These are phyloP conservation scores for Phoenix roebelenii DNA, from an alignment of 176 grass and related monocot genomes.

Conservation along the genomic window DNA sequence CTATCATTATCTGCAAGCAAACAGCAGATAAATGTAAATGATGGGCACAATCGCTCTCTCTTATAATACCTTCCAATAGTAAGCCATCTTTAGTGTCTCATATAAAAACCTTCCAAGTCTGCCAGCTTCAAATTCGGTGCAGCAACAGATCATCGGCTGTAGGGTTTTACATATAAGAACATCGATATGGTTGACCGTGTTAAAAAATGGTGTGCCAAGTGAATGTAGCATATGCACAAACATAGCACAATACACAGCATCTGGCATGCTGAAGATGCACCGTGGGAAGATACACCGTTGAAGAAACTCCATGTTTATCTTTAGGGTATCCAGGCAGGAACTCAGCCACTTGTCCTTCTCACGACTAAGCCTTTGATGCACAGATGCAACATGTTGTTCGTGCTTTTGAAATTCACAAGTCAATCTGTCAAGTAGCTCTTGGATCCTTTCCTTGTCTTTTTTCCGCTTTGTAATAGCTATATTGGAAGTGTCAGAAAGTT, in stretches of 20 bases:
- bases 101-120: constrained; percentile 90
- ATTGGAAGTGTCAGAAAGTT: constrained; percentile 91
- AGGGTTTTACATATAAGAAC: constrained; percentile 87
- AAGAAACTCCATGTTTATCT: constrained; percentile 94
- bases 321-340: constrained; percentile 74
- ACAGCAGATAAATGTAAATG: too few species aligned
- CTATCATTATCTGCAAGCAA: too few species aligned
- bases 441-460: constrained; percentile 98
- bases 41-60: not conserved
- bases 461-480: constrained; percentile 89
- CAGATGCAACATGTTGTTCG: constrained; percentile 64
- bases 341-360: constrained; percentile 96
- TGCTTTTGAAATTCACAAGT: constrained; percentile 76
- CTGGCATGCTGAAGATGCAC: constrained; percentile 71
- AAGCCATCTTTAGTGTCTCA: constrained; percentile 94
- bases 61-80: constrained; percentile 89
- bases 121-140: constrained; percentile 92
- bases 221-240: constrained; percentile 88
- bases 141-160: constrained; percentile 97
- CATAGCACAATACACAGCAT: constrained; percentile 91
- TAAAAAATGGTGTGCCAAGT: constrained; percentile 83
- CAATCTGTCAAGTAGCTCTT: constrained; percentile 89
- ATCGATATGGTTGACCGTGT: constrained; percentile 91
- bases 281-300: constrained; percentile 91
- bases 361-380: constrained; percentile 58